Evolutionary conservation across 2,329 filamentous ascomycete species (phyloP), one percentile per base, ranked within the genome.

Genomic region (Talaromyces islandicus): DNA sequence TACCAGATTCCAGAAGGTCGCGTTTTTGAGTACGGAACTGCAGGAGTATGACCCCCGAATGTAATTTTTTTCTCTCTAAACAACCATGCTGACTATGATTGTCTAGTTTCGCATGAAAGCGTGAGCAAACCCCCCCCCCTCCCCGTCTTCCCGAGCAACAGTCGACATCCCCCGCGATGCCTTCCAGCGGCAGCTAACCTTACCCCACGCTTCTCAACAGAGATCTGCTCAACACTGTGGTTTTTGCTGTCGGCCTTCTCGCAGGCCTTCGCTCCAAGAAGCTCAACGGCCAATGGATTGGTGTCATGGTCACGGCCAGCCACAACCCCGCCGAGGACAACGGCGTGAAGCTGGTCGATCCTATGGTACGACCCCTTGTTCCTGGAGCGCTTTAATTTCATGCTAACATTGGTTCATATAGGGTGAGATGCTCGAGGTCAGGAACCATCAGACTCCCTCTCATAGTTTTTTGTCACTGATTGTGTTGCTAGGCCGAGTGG

Each of bases 311-410:
- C 75, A 96, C 92, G 48, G 92, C 92, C 64, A 95, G 90, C 70
- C 92, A 96, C 81, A 96, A 96, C 77, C 90, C 90, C 19, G 88
- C 92, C 35, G 83, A 86, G 68, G 92, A 96, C 77, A 96, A 96
- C 75, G 92, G 92, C 56, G 89, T 96, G 74, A 96, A 96, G 83
- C 86, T 99, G 67, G 91, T 99, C 64, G 94, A 99, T 75, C 94
- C 94, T 12, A 89, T 96, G 88, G 85, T 87, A 60, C 65, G 71
- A 24, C 19, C 21, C 19, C 43, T 24, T 12, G 19, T 46, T 4
- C 43, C 43, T 6, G 68, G 30, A 21, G 19, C 9, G 11, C 43
- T 54, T 21, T 27, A n/a, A 24, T 30, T 59, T 60, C 63, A 63
- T 19, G 59, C 63, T 66, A 54, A 63, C 67, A n/a, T 24, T 11